Conservation (phyloP, 2,329 filamentous ascomycete species). For the Hypoxylon sp. region DNA sequence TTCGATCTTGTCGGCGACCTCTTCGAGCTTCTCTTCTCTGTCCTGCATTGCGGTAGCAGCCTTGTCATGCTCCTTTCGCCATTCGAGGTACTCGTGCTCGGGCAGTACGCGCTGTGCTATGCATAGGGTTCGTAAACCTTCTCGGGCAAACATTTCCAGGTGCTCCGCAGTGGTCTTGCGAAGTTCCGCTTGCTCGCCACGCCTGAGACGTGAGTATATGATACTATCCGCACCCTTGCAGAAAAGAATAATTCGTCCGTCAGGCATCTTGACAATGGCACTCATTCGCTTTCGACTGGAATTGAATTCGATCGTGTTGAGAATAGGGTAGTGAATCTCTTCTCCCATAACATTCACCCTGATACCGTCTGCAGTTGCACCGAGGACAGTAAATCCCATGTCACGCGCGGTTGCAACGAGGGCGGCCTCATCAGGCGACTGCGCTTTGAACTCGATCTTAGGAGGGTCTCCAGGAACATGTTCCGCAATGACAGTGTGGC, state of each 20-base stretch:
- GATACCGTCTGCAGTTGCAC: slow-evolving; percentile 80
- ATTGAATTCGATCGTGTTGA: slow-evolving; percentile 98
- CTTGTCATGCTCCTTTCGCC: slow-evolving; percentile 87
- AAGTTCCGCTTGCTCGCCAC: slow-evolving; percentile 85
- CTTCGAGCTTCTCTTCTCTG: slow-evolving; percentile 92
- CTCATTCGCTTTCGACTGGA: slow-evolving; percentile 98
- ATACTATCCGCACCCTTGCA: slow-evolving; percentile 98
- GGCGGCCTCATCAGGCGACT: slow-evolving; percentile 95
- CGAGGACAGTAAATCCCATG: slow-evolving; percentile 92
- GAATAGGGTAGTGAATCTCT: slow-evolving; percentile 83
- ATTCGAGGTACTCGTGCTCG: slow-evolving; percentile 83
- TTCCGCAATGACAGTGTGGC: slow-evolving; percentile 95
- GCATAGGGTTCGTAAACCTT: slow-evolving; percentile 93
- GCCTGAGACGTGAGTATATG: slow-evolving; percentile 90
- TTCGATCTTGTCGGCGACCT: slow-evolving; percentile 89
- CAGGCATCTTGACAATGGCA: slow-evolving; percentile 92
- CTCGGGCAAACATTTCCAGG: slow-evolving; percentile 94
- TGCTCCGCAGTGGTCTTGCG: slow-evolving; percentile 88
- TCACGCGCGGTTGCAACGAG: slow-evolving; percentile 94
- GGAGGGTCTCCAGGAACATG: slow-evolving; percentile 88
- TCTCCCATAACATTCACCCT: slow-evolving; percentile 87
- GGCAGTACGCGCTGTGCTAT: slow-evolving; percentile 83
- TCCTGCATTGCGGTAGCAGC: slow-evolving; percentile 85
- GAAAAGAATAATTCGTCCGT: slow-evolving; percentile 87
- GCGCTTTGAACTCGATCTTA: slow-evolving; percentile 92